Percentiles rank a stretch among this genome's conserved stretches.
Conservation (phyloP, 2,329 filamentous ascomycete species). For the Trichoderma oligosporum region DNA sequence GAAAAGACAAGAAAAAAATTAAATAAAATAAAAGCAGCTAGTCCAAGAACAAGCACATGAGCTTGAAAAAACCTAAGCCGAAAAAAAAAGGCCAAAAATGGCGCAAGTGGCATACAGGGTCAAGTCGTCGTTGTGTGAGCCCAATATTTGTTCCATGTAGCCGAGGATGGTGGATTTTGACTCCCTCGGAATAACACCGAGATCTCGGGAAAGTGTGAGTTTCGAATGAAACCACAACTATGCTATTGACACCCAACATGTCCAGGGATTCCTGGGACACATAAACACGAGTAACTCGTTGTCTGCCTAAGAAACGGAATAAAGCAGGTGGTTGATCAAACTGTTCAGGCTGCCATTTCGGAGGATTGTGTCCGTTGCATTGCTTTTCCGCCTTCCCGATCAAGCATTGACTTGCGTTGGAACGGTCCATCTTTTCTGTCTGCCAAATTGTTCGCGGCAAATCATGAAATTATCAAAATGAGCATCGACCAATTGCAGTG, state of each 20-base stretch:
- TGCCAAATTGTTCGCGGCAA: neutral
- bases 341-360: neutral
- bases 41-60: slow-evolving; percentile 9
- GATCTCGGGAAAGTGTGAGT: neutral
- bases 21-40: slow-evolving; percentile 3
- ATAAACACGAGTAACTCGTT: neutral
- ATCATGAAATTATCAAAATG: neutral
- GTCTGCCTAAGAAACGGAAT: neutral
- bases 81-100: slow-evolving; percentile 5
- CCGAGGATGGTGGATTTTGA: neutral
- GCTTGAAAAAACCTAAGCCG: neutral
- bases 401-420: neutral
- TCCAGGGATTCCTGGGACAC: neutral
- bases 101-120: slow-evolving; percentile 9
- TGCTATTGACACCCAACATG: neutral
- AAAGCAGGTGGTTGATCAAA: neutral
- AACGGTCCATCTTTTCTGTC: neutral
- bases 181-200: neutral
- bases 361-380: neutral
- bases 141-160: neutral
- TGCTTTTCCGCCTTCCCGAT: slow-evolving; percentile 16
- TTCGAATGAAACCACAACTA: neutral
- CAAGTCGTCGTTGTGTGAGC: neutral
- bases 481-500: neutral
- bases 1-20: neutral